Conservation (phyloP, 768 basidiomycete genomes). For the Pisolithus tinctorius region DNA sequence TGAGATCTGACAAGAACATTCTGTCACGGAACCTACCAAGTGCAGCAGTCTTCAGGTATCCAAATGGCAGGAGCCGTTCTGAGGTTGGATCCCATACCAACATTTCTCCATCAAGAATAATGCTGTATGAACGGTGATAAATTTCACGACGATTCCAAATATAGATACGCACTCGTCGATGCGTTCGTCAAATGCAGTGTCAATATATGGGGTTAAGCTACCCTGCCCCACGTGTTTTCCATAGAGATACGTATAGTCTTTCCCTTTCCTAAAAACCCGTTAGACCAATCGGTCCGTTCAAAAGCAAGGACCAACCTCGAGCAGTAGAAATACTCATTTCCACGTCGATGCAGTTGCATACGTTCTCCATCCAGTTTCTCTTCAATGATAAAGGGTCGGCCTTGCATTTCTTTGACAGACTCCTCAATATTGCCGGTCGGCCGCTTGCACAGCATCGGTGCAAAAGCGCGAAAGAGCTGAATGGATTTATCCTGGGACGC, state of each 20-base stretch:
- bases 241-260: slow-evolving; percentile 87
- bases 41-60: slow-evolving; percentile 89
- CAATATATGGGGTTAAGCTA: slow-evolving; percentile 84
- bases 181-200: slow-evolving; percentile 63
- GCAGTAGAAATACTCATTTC: slow-evolving; percentile 87
- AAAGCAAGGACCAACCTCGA: slow-evolving; percentile 54
- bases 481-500: slow-evolving; percentile 70
- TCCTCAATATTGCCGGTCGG: slow-evolving; percentile 77
- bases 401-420: slow-evolving; percentile 79
- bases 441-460: slow-evolving; percentile 93
- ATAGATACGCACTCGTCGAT: slow-evolving; percentile 65
- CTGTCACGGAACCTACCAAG: slow-evolving; percentile 43
- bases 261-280: slow-evolving; percentile 61
- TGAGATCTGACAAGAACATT: neutral
- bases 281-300: neutral
- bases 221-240: slow-evolving; percentile 78
- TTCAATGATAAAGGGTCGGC: slow-evolving; percentile 79
- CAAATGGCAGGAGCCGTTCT: slow-evolving; percentile 85
- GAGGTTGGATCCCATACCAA: slow-evolving; percentile 94
- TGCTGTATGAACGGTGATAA: slow-evolving; percentile 37
- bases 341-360: slow-evolving; percentile 91
- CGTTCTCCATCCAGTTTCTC: slow-evolving; percentile 98
- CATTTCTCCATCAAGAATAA: slow-evolving; percentile 98
- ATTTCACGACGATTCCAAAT: neutral
- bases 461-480: slow-evolving; percentile 78